A percentile compares a stretch with the other conserved stretches of the same genome.
Conservation (phyloP, 805 yeast species). For the Saccharomycopsis fodiens region DNA sequence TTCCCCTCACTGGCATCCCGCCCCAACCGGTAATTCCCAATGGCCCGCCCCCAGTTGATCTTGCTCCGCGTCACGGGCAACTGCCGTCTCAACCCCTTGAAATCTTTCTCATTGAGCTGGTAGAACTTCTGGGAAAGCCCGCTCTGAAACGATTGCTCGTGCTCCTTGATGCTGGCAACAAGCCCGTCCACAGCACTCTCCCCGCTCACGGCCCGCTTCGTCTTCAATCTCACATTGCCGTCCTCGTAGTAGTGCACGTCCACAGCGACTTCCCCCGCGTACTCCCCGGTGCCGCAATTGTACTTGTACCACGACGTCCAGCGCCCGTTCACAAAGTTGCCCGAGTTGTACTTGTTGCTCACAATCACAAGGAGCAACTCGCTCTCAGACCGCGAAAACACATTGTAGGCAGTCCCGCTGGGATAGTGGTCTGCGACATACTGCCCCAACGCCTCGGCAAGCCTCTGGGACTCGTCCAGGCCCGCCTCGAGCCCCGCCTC, state of each 20-base stretch:
- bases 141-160: slow-evolving; percentile 56
- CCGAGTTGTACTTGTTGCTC: slow-evolving; percentile 64
- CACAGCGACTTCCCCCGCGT: slow-evolving; percentile 51
- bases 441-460: slow-evolving; percentile 29
- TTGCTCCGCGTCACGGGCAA: slow-evolving; percentile 87
- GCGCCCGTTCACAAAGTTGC: slow-evolving; percentile 82
- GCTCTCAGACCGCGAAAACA: slow-evolving; percentile 31
- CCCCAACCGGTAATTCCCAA: slow-evolving; percentile 83
- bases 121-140: slow-evolving; percentile 55
- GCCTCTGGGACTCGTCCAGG: slow-evolving; percentile 22
- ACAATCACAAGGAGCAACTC: slow-evolving; percentile 43
- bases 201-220: slow-evolving; percentile 29
- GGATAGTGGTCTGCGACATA: slow-evolving; percentile 69
- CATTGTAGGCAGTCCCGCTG: slow-evolving; percentile 30
- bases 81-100: slow-evolving; percentile 82
- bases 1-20: slow-evolving; percentile 62
- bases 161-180: slow-evolving; percentile 40
- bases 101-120: slow-evolving; percentile 68
- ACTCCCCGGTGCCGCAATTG: slow-evolving; percentile 25
- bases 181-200: slow-evolving; percentile 22
- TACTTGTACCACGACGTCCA: slow-evolving; percentile 68
- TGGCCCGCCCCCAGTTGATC: slow-evolving; percentile 92
- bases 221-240: slow-evolving; percentile 80
- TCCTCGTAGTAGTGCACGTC: slow-evolving; percentile 94
- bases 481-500: slow-evolving; percentile 29